Evolutionary conservation across 495 filamentous ascomycete species (phyloP).

Genomic region (Stereocaulon alpinum): DNA sequence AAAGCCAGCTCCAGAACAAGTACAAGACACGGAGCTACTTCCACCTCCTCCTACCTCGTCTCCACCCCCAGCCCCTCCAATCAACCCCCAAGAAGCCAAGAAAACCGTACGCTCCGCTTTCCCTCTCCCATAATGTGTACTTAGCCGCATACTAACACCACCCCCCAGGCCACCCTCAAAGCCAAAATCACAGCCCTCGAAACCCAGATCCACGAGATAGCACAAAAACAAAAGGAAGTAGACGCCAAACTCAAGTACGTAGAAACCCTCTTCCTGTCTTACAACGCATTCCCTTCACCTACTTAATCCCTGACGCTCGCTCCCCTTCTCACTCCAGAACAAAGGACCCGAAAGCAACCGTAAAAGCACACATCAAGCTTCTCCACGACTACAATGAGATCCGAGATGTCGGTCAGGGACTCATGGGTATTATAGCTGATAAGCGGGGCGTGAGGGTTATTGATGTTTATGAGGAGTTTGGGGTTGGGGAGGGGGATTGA

Average conservation of each 20-base stretch:
- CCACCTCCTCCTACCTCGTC: background rate
- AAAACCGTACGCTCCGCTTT: slow-evolving; percentile 9
- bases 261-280: background rate
- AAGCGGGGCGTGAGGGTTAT: slow-evolving; percentile 49
- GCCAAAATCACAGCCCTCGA: slow-evolving; percentile 32
- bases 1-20: background rate
- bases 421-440: slow-evolving; percentile 68
- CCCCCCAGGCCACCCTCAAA: slow-evolving; percentile 24
- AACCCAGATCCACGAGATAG: slow-evolving; percentile 25
- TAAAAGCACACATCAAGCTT: slow-evolving; percentile 55
- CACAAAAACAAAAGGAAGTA: slow-evolving; percentile 28
- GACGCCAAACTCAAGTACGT: slow-evolving; percentile 32
- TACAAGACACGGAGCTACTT: background rate
- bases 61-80: background rate
- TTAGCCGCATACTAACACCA: background rate
- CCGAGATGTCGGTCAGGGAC: slow-evolving; percentile 58
- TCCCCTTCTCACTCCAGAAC: slow-evolving; percentile 11
- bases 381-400: slow-evolving; percentile 74
- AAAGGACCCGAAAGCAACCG: slow-evolving; percentile 33
- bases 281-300: background rate
- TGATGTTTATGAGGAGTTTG: slow-evolving; percentile 53
- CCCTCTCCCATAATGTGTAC: background rate
- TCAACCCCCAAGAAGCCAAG: slow-evolving; percentile 14
- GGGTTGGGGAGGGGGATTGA: slow-evolving; percentile 34
- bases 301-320: no score